Percentiles rank a stretch among this genome's conserved stretches.
Conservation (phyloP, 2,329 filamentous ascomycete species). For the Aspergillus sp. region DNA sequence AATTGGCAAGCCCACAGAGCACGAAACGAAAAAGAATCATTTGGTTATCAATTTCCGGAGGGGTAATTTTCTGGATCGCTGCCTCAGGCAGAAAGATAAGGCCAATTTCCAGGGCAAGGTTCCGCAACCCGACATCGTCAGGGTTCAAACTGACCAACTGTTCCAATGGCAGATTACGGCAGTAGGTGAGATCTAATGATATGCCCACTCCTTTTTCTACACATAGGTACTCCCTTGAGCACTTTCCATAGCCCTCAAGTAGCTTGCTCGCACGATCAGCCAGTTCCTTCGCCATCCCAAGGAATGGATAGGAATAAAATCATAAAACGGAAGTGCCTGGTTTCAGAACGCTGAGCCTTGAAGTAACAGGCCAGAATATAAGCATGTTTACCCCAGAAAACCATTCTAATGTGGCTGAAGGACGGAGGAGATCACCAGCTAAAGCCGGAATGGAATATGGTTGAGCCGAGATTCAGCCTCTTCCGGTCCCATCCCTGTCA, state of each 20-base stretch:
- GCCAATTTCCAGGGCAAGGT: background rate
- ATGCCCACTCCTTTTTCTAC: background rate
- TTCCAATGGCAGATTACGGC: too few species aligned
- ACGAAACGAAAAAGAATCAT: slow-evolving; percentile 8
- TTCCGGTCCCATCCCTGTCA: slow-evolving; percentile 1
- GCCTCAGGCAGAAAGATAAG: slow-evolving; percentile 27
- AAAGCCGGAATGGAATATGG: slow-evolving; percentile 5
- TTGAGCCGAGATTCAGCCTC: slow-evolving; percentile 14
- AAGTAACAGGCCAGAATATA: background rate
- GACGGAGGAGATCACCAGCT: background rate
- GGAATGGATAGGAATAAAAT: background rate
- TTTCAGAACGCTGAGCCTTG: background rate
- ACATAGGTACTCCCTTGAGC: background rate
- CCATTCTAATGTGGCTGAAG: background rate
- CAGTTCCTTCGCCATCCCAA: background rate
- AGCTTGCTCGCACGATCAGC: background rate
- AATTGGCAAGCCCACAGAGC: slow-evolving; percentile 13
- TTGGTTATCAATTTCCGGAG: slow-evolving; percentile 22
- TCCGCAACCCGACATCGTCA: too few species aligned
- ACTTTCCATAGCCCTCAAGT: background rate
- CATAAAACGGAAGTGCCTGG: background rate
- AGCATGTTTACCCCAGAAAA: background rate
- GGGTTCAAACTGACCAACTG: too few species aligned
- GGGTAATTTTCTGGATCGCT: slow-evolving; percentile 34
- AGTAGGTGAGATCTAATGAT: background rate